phyloP scores from a whole-genome alignment of 768 basidiomycete genomes.

The Auriscalpium vulgare region DNA sequence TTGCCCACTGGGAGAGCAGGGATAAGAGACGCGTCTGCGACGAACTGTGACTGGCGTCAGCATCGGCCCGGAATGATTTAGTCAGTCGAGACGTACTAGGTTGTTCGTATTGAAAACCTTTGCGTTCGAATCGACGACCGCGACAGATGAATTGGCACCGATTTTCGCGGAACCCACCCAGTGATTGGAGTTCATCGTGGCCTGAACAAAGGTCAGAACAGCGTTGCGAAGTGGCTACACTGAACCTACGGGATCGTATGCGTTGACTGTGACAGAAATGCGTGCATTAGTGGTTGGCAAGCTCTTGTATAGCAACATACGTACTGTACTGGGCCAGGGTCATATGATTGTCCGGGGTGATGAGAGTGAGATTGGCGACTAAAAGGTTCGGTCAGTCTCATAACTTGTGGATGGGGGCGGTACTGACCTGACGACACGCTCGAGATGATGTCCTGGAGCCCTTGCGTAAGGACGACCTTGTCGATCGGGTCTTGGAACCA shows the following conservation, averaged over 20 bases:
- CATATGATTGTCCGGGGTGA: conserved; percentile 53
- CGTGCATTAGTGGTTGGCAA: background rate
- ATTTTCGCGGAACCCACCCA: conserved; percentile 53
- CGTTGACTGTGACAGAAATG: conserved; percentile 17
- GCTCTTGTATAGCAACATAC: conserved; percentile 5
- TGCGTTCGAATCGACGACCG: conserved; percentile 50
- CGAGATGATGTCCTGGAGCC: conserved; percentile 40
- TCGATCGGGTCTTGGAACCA: conserved; percentile 55
- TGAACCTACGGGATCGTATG: conserved; percentile 20
- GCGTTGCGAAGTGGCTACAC: conserved; percentile 10
- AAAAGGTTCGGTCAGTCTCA: background rate
- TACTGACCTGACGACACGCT: conserved; percentile 32
- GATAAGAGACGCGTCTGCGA: conserved; percentile 45
- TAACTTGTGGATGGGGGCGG: no score
- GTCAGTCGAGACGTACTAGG: conserved; percentile 17
- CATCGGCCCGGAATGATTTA: conserved; percentile 1
- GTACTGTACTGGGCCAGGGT: conserved; percentile 45
- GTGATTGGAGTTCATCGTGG: conserved; percentile 49
- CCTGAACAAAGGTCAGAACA: conserved; percentile 26
- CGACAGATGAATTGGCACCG: conserved; percentile 25
- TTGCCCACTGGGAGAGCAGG: conserved; percentile 51
- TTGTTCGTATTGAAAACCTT: conserved; percentile 42
- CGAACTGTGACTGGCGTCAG: conserved; percentile 42
- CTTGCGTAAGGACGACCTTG: conserved; percentile 41
- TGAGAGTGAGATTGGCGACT: conserved; percentile 46